Percentiles rank a stretch among this genome's conserved stretches.
These are phyloP conservation scores for Teratosphaeriaceae sp. DNA, from an alignment of 2,329 filamentous ascomycete species.

Conservation along the genomic window DNA sequence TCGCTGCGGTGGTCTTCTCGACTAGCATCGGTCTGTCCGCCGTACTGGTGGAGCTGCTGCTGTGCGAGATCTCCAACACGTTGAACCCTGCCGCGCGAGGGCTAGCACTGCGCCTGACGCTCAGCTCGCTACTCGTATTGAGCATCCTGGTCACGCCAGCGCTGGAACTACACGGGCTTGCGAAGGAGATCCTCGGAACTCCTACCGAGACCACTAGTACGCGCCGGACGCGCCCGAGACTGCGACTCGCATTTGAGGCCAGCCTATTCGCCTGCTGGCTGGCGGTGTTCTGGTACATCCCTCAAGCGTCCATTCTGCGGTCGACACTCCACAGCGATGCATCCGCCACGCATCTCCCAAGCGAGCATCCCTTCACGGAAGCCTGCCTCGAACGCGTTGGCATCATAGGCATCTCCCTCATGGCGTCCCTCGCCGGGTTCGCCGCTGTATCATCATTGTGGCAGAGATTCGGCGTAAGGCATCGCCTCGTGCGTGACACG, in stretches of 20 bases:
- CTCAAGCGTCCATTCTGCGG: constrained; percentile 29
- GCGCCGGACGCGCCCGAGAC: constrained; percentile 49
- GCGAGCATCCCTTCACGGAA: constrained; percentile 45
- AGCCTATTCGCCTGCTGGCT: constrained; percentile 63
- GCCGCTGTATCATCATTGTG: constrained; percentile 82
- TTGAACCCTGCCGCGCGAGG: constrained; percentile 62
- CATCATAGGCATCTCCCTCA: constrained; percentile 76
- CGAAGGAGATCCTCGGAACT: constrained; percentile 45
- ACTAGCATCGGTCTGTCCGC: constrained; percentile 69
- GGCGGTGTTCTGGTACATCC: constrained; percentile 61
- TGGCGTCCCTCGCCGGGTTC: constrained; percentile 84
- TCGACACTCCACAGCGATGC: constrained; percentile 37
- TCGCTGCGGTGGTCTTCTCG: constrained; percentile 57
- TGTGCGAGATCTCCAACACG: constrained; percentile 76
- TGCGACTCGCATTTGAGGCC: constrained; percentile 46
- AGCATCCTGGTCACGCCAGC: constrained; percentile 71
- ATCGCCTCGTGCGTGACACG: constrained; percentile 55
- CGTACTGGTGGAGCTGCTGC: constrained; percentile 71
- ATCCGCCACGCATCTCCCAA: constrained; percentile 25
- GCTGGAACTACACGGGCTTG: constrained; percentile 58
- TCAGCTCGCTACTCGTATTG: constrained; percentile 64
- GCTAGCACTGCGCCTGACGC: constrained; percentile 60
- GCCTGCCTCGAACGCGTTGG: constrained; percentile 62
- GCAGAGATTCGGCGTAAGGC: constrained; percentile 68
- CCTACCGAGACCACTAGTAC: constrained; percentile 59